These are phyloP conservation scores for Candida nonsorbophila DNA, from an alignment of 805 yeast species.

Conservation along the genomic window DNA sequence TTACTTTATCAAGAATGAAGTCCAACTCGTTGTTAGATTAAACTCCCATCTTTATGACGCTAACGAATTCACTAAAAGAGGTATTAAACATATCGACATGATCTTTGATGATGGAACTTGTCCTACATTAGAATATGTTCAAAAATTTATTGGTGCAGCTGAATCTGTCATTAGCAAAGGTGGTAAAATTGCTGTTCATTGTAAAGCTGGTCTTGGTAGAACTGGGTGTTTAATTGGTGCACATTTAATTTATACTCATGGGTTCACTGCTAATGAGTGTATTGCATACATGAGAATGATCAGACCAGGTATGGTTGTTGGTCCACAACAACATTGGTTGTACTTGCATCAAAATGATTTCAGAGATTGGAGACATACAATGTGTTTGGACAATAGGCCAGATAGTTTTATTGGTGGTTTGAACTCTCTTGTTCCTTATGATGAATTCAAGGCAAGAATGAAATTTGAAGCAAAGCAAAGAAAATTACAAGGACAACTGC, in stretches of 20 bases:
- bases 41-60: conserved; percentile 90
- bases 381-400: conserved; percentile 69
- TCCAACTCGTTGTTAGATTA: conserved; percentile 83
- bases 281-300: conserved; percentile 94
- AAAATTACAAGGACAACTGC: conserved; percentile 27
- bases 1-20: conserved; percentile 67
- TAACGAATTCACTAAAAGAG: conserved; percentile 72
- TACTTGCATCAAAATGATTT: conserved; percentile 94
- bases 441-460: conserved; percentile 53
- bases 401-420: conserved; percentile 65
- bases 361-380: conserved; percentile 92
- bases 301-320: conserved; percentile 99
- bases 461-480: conserved; percentile 37
- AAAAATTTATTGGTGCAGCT: conserved; percentile 90
- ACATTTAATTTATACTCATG: conserved; percentile 90
- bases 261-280: conserved; percentile 95
- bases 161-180: conserved; percentile 81
- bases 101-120: conserved; percentile 98
- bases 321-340: conserved; percentile 99
- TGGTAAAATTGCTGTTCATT: conserved; percentile 97
- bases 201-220: conserved; percentile 97
- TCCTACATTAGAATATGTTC: conserved; percentile 90
- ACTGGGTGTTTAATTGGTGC: conserved; percentile 98
- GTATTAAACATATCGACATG: conserved; percentile 89
- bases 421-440: conserved; percentile 56